Conservation (phyloP, 768 basidiomycete genomes). For the Pulveroboletus sp. region DNA sequence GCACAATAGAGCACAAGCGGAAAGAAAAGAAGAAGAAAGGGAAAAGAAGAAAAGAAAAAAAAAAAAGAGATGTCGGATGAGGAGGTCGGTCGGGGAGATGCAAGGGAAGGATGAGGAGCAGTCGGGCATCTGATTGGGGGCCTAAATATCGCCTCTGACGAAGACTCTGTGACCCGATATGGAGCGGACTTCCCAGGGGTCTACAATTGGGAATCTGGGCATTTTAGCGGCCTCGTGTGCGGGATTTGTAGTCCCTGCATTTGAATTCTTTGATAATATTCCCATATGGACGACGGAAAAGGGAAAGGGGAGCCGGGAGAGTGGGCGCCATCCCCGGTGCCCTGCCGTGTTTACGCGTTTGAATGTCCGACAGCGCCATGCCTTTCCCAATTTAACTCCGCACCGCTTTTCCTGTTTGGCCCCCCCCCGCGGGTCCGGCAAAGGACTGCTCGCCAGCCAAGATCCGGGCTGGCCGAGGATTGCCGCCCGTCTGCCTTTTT, state of each 20-base stretch:
- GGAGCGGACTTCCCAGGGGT: background rate
- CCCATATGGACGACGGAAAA: conserved; percentile 12
- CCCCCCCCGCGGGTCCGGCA: conserved; percentile 28
- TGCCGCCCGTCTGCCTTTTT: conserved; percentile 11
- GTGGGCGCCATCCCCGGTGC: conserved; percentile 24
- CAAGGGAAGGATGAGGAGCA: conserved; percentile 27
- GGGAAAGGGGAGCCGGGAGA: conserved; percentile 7
- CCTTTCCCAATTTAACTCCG: conserved; percentile 19
- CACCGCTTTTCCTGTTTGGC: conserved; percentile 12
- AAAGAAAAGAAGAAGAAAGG: conserved; percentile 19
- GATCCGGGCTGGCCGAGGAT: conserved; percentile 28
- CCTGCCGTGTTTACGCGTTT: conserved; percentile 18
- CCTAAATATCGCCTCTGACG: conserved; percentile 28
- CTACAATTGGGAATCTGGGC: conserved; percentile 16
- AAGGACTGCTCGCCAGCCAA: background rate
- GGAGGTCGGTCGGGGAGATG: conserved; percentile 24
- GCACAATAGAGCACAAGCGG: conserved; percentile 34
- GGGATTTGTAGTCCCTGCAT: conserved; percentile 31
- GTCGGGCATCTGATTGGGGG: conserved; percentile 28
- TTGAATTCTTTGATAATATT: conserved; percentile 29
- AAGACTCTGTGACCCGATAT: conserved; percentile 10
- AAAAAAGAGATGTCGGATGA: conserved; percentile 34
- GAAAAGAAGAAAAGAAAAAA: conserved; percentile 12
- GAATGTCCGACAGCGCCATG: conserved; percentile 16
- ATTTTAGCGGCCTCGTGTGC: conserved; percentile 31